Evolutionary conservation across 495 filamentous ascomycete species (phyloP).

Genomic region (Endocarpon pusillum): DNA sequence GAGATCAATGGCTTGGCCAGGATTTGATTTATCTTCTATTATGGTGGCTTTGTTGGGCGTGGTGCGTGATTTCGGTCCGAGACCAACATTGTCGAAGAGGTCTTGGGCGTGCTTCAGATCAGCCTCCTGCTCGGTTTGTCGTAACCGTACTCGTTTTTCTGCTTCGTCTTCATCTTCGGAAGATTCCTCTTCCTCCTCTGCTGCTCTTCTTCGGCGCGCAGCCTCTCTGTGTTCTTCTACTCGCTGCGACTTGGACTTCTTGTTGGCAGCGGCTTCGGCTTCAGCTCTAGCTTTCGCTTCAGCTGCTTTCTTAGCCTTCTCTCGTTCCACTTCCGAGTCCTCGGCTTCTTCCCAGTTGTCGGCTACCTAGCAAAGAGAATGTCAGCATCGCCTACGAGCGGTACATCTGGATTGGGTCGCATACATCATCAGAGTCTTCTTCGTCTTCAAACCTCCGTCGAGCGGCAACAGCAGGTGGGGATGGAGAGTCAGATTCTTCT

Average conservation of each 20-base stretch:
- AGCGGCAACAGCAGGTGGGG: constrained; percentile 41
- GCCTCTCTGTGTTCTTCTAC: constrained; percentile 55
- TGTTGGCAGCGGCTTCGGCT: constrained; percentile 76
- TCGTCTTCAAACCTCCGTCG: constrained; percentile 82
- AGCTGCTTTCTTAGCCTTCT: constrained; percentile 75
- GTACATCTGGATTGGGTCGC: constrained; percentile 9
- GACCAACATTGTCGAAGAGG: constrained; percentile 42
- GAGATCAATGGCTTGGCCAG: constrained; percentile 64
- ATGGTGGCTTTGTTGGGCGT: constrained; percentile 45
- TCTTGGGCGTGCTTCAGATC: constrained; percentile 87
- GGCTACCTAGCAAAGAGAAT: constrained; percentile 42
- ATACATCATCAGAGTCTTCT: constrained; percentile 76
- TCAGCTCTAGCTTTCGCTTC: constrained; percentile 81
- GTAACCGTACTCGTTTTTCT: constrained; percentile 51
- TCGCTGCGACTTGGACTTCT: constrained; percentile 79
- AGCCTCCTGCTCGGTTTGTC: constrained; percentile 64
- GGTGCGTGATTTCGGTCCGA: constrained; percentile 28
- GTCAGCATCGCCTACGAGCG: constrained; percentile 3
- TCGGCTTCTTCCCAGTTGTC: constrained; percentile 97
- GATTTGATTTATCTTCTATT: constrained; percentile 47
- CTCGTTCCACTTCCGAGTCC: constrained; percentile 90
- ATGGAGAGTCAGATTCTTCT: constrained; percentile 38
- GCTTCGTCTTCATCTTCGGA: constrained; percentile 57
- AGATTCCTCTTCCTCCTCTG: constrained; percentile 37
- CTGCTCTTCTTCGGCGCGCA: constrained; percentile 24